Conservation (phyloP, 257 asterid species). For the Leptodermis oblonga region DNA sequence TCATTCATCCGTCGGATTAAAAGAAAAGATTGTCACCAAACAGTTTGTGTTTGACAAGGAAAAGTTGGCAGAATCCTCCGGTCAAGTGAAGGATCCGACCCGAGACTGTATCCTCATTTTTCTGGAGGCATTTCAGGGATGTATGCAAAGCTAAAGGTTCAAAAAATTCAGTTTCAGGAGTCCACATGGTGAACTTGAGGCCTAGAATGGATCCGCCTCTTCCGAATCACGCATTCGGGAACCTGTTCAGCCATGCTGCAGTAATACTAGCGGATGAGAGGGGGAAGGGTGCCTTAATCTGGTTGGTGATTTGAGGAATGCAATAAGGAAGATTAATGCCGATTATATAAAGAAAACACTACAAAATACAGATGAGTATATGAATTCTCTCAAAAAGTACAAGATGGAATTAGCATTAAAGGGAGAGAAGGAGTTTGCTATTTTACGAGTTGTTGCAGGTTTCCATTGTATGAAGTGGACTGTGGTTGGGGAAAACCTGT, state of each 20-base stretch:
- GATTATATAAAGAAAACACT: constrained; percentile 20
- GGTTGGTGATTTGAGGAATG: constrained; percentile 23
- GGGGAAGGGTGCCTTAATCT: constrained; percentile 9
- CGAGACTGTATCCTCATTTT: constrained; percentile 40
- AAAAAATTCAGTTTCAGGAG: constrained; percentile 12
- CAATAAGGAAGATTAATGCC: constrained; percentile 25
- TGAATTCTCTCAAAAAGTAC: constrained; percentile 2
- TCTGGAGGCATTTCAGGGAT: constrained; percentile 34
- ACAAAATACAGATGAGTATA: constrained; percentile 13
- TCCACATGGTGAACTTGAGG: constrained; percentile 31
- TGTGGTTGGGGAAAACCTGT: constrained; percentile 50
- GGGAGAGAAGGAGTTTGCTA: constrained; percentile 20
- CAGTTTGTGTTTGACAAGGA: constrained; percentile 31
- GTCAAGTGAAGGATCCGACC: constrained; percentile 33
- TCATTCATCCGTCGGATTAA: constrained; percentile 4
- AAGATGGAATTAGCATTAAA: neutral
- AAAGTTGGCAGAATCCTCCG: constrained; percentile 5
- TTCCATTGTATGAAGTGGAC: constrained; percentile 49
- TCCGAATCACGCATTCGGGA: constrained; percentile 25
- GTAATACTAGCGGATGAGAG: constrained; percentile 17
- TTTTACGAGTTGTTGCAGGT: constrained; percentile 46
- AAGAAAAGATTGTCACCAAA: constrained; percentile 17
- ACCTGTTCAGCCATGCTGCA: constrained; percentile 16
- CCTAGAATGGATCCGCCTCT: constrained; percentile 31
- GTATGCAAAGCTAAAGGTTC: neutral